Evolutionary conservation across 129 eudicot genomes (phyloP).

Genomic region (Artemisia tridentata): DNA sequence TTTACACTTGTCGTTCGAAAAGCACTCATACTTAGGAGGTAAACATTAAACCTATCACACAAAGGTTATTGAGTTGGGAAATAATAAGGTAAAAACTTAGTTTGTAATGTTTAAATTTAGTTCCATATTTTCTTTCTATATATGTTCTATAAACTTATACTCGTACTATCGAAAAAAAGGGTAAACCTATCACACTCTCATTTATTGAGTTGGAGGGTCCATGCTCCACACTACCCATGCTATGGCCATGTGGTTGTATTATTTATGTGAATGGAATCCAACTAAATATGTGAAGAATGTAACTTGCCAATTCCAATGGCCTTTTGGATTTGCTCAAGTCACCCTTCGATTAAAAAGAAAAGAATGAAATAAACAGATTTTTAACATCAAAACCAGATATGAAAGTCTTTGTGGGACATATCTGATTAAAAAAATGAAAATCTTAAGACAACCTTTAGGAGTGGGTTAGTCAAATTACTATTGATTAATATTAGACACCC

Average conservation of each 20-base stretch:
- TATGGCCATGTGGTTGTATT: constrained; percentile 36
- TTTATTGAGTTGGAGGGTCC: constrained; percentile 31
- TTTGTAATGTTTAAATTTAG: not conserved
- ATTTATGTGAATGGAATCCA: constrained; percentile 20
- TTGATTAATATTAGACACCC: too few species aligned
- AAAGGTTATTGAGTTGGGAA: too few species aligned
- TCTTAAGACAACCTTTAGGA: too few species aligned
- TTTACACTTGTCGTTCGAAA: too few species aligned
- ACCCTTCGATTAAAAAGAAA: not conserved
- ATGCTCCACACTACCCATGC: constrained; percentile 31
- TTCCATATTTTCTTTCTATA: not conserved
- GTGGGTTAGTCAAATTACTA: too few species aligned
- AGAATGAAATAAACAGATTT: too few species aligned
- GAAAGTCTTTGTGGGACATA: too few species aligned
- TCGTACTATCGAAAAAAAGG: not conserved
- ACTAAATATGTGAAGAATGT: constrained; percentile 18
- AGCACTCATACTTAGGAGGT: too few species aligned
- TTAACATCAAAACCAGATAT: not conserved
- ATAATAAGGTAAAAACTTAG: not conserved
- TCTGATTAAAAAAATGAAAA: too few species aligned
- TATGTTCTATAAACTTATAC: too few species aligned
- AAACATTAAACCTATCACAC: too few species aligned
- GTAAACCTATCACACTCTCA: constrained; percentile 19
- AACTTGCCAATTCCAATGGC: not conserved
- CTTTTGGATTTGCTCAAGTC: constrained; percentile 1